These are phyloP conservation scores for Manihot esculenta DNA, from an alignment of 441 rosid species.

Conservation along the genomic window DNA sequence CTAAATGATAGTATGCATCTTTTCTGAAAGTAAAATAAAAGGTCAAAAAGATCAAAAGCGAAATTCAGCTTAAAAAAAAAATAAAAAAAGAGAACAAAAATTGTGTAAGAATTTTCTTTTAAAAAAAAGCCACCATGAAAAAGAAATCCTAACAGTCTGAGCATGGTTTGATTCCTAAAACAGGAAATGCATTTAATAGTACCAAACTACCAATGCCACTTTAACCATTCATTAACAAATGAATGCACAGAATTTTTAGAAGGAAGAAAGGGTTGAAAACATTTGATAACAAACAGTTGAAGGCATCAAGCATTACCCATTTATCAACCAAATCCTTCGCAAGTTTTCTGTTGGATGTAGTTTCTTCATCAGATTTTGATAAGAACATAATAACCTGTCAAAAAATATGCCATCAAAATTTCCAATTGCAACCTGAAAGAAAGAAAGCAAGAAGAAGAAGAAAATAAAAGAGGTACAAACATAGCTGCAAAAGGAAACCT, in stretches of 20 bases:
- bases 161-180: background rate
- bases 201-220: constrained; percentile 3
- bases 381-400: constrained; percentile 93
- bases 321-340: constrained; percentile 98
- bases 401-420: constrained; percentile 9
- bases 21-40: background rate
- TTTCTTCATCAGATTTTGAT: constrained; percentile 96
- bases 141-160: too few relatives aligned
- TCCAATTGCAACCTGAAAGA: constrained; percentile 2
- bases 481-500: constrained; percentile 11
- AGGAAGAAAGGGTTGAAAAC: background rate
- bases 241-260: background rate
- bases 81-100: background rate
- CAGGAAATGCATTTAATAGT: background rate
- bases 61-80: background rate
- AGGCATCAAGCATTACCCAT: constrained; percentile 58
- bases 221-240: background rate
- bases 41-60: background rate
- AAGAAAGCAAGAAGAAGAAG: too few relatives aligned
- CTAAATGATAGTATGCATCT: background rate
- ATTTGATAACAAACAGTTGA: constrained; percentile 6
- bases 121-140: too few relatives aligned
- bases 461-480: background rate
- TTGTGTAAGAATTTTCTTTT: background rate
- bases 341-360: constrained; percentile 82